Base-by-base conservation (phyloP, 2,329 filamentous ascomycete species). In the Geosmithia putterillii region DNA sequence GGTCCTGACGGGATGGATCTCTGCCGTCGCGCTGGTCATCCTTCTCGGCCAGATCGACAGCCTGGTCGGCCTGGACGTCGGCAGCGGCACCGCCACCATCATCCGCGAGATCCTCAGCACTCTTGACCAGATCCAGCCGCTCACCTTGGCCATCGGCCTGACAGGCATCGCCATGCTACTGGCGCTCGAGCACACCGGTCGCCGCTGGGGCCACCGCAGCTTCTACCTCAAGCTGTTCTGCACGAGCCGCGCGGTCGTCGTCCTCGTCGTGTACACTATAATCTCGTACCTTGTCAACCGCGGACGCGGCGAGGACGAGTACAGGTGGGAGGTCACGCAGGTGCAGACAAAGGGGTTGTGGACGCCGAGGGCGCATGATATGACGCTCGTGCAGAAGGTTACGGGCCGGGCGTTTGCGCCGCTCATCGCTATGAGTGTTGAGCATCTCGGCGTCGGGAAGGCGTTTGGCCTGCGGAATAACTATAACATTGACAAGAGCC, bases 1-100 rank as follows among this genome's bases (percentile, higher is more conserved):
- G 0, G 74, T 82, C 2, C 65, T 83, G 1, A 76, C 67, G 7
- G 79, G 79, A 4, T 82, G 81, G 60, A 79, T 83, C 50, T 79
- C 76, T 0, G 77, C 78, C 2, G 77, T 79, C 1, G 79, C 76
- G 20, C 72, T 83, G 40, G 78, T 76, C 23, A 82, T 83, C 52
- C 71, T 75, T 19, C 70, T 81, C 41, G 76, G 75, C n/a, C 79
- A 83, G 54, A 69, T 83, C 44, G 73, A 68, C 3, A 73, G 73
- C 1, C 67, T 82, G 0, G 69, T 82, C 2, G 78, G 78, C 9
- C 66, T 76, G 9, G 62, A 65, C 21, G 66, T 74, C 1, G 66
- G 70, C 3, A 65, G 66, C 21, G 70, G 70, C 2, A 70, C 74
- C 2, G 74, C 75, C 5, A 64, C 63, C 10, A 74, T 78, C 46